These are phyloP conservation scores for Hypoxylon cercidicola DNA, from an alignment of 495 filamentous ascomycete species.

Conservation along the genomic window DNA sequence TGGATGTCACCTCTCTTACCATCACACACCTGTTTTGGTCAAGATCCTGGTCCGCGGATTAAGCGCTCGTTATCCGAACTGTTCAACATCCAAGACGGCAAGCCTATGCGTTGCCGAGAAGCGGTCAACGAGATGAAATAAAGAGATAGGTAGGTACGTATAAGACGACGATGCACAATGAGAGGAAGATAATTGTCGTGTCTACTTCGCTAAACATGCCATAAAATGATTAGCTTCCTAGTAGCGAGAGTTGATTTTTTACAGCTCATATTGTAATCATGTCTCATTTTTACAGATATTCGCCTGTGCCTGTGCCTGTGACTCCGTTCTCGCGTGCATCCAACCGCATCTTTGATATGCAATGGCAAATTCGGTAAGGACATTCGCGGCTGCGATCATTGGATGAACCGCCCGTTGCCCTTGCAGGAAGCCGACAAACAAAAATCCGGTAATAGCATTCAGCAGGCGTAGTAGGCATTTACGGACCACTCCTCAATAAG, in stretches of 20 bases:
- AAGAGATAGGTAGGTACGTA: no score
- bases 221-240: no score
- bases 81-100: not conserved
- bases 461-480: constrained; percentile 7
- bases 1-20: not conserved
- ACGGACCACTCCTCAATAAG: constrained; percentile 22
- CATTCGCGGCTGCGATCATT: constrained; percentile 18
- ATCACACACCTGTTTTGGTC: constrained; percentile 26
- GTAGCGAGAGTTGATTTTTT: no score
- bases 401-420: constrained; percentile 25
- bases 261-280: no score
- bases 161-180: no score
- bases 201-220: no score
- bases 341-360: constrained; percentile 14
- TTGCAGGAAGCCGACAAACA: constrained; percentile 30
- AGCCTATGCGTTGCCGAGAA: no score
- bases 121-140: no score
- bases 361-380: constrained; percentile 20
- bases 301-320: constrained; percentile 9
- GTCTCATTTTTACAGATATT: not conserved
- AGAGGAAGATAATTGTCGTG: no score
- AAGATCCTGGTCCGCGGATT: constrained; percentile 32
- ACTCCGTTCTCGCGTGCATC: not conserved
- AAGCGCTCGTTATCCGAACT: not conserved
- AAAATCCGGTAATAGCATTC: constrained; percentile 11